These are phyloP conservation scores for Penicillium goetzii DNA, from an alignment of 495 filamentous ascomycete species.

Conservation along the genomic window DNA sequence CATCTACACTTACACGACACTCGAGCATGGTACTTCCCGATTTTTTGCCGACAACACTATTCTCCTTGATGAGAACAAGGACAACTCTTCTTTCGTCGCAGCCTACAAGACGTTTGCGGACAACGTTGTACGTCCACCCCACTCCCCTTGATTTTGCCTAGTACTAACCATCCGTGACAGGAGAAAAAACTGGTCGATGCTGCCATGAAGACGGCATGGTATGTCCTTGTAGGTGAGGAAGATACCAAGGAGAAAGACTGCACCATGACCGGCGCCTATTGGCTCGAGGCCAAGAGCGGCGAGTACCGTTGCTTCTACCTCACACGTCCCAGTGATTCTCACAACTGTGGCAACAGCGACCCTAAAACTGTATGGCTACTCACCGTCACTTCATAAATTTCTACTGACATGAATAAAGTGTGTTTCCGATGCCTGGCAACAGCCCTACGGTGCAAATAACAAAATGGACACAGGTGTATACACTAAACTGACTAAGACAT, in stretches of 20 bases:
- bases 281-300: conserved; percentile 10
- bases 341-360: not conserved
- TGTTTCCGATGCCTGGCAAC: conserved; percentile 11
- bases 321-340: not conserved
- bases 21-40: conserved; percentile 6
- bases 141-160: too few relatives aligned
- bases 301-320: conserved; percentile 16
- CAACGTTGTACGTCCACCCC: not conserved
- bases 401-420: not conserved
- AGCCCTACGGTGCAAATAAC: conserved; percentile 9
- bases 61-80: not conserved
- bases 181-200: conserved; percentile 2
- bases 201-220: conserved; percentile 1
- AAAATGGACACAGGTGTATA: conserved; percentile 6
- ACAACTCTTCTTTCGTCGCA: not conserved
- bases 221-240: not conserved
- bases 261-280: conserved; percentile 13
- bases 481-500: conserved; percentile 8
- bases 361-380: not conserved
- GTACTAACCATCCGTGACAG: not conserved
- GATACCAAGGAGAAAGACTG: conserved; percentile 1
- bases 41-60: conserved; percentile 10
- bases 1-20: conserved; percentile 11
- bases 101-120: not conserved
- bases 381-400: not conserved